A percentile compares a stretch with the other conserved stretches of the same genome.
phyloP scores from a whole-genome alignment of 139 green algal species.

The Bryopsis sp. region DNA sequence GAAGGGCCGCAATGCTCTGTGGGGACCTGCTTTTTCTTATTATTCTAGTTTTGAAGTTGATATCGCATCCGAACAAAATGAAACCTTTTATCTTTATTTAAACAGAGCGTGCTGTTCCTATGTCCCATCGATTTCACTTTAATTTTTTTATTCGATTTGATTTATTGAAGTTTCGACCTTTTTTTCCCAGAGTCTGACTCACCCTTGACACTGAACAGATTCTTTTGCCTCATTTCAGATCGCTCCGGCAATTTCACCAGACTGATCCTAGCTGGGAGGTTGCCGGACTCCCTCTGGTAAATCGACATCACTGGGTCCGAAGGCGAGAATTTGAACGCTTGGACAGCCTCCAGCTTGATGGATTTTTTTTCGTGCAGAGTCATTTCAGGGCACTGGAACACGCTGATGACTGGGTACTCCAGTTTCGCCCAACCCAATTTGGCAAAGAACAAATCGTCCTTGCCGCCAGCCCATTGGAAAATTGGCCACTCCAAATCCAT shows the following conservation, averaged over 20 bases:
- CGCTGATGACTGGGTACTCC: slow-evolving; percentile 39
- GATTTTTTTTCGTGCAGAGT: slow-evolving; percentile 86
- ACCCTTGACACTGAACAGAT: slow-evolving; percentile 89
- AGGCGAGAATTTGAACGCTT: slow-evolving; percentile 89
- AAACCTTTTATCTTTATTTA: too few species aligned
- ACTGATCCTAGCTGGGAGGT: slow-evolving; percentile 71
- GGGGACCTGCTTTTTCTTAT: too few species aligned
- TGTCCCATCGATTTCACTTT: too few species aligned
- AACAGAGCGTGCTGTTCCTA: too few species aligned
- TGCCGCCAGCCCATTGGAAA: slow-evolving; percentile 86
- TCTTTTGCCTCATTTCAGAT: slow-evolving; percentile 88
- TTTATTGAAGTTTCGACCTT: too few species aligned
- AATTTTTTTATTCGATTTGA: too few species aligned
- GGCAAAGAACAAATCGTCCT: slow-evolving; percentile 76
- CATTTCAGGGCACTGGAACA: slow-evolving; percentile 83
- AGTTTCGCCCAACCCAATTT: slow-evolving; percentile 52
- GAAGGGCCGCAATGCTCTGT: too few species aligned
- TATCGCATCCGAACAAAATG: too few species aligned
- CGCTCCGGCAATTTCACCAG: slow-evolving; percentile 69
- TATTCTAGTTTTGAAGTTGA: too few species aligned
- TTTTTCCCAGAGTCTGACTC: too few species aligned
- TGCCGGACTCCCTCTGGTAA: slow-evolving; percentile 74
- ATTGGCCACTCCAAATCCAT: slow-evolving; percentile 65
- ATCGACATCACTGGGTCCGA: slow-evolving; percentile 70
- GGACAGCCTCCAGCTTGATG: slow-evolving; percentile 78